These are phyloP conservation scores for Tetrastigma voinierianum DNA, from an alignment of 164 flowering plant genomes.

Conservation along the genomic window DNA sequence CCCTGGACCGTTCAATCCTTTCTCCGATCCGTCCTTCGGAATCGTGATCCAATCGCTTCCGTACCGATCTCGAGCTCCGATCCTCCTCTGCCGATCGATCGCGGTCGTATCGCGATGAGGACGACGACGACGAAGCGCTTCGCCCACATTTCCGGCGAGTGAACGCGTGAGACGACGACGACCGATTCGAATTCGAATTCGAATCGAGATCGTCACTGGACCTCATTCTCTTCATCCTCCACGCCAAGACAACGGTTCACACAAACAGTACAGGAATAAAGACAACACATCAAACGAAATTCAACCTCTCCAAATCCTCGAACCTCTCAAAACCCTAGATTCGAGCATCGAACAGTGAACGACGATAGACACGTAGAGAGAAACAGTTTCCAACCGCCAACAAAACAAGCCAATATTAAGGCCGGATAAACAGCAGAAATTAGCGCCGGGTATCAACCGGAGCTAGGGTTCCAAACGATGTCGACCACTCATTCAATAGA, in stretches of 20 bases:
- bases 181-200: conserved; percentile 25
- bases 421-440: conserved; percentile 2
- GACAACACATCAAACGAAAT: neutral
- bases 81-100: conserved; percentile 59
- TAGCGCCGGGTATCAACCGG: neutral
- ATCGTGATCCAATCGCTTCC: conserved; percentile 61
- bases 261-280: neutral
- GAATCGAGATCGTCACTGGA: conserved; percentile 70
- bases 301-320: neutral
- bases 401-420: too few species aligned
- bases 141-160: conserved; percentile 45
- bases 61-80: conserved; percentile 33
- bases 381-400: too few species aligned
- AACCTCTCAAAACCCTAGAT: neutral
- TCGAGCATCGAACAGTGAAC: too few species aligned
- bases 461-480: too few species aligned
- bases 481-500: neutral
- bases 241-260: neutral
- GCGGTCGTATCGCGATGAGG: conserved; percentile 53
- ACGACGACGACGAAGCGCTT: conserved; percentile 35
- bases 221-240: conserved; percentile 69
- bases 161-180: conserved; percentile 50
- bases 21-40: conserved; percentile 59
- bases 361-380: too few species aligned
- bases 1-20: conserved; percentile 49